These are phyloP conservation scores for Podospora fimiseda DNA, from an alignment of 495 filamentous ascomycete species.

Conservation along the genomic window DNA sequence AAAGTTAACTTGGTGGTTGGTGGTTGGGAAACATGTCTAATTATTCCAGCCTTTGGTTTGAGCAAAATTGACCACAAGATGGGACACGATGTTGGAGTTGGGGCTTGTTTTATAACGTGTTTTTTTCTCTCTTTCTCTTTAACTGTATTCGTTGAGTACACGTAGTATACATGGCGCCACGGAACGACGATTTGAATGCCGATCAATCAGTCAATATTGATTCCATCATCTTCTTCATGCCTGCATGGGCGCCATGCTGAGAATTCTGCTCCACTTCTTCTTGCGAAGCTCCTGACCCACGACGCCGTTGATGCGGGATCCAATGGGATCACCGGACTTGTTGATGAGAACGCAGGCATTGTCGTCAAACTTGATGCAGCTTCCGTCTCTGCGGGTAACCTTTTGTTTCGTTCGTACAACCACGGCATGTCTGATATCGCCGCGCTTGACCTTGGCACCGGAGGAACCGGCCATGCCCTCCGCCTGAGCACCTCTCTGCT, in stretches of 20 bases:
- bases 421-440: constrained; percentile 94
- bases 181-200: not conserved
- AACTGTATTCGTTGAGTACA: constrained; percentile 9
- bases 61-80: too few relatives aligned
- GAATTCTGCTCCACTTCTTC: constrained; percentile 94
- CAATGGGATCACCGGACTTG: constrained; percentile 93
- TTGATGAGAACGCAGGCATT: constrained; percentile 98
- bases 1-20: too few relatives aligned
- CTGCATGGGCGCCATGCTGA: constrained; percentile 91
- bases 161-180: constrained; percentile 17
- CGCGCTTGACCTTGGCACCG: constrained; percentile 86
- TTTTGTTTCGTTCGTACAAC: constrained; percentile 88
- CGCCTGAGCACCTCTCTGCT: constrained; percentile 63
- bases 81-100: too few relatives aligned
- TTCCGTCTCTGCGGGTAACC: constrained; percentile 78
- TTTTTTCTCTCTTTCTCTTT: constrained; percentile 3
- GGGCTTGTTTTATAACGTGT: not conserved
- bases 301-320: constrained; percentile 83
- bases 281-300: constrained; percentile 80
- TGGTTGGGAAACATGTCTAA: too few relatives aligned
- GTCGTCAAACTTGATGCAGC: constrained; percentile 87
- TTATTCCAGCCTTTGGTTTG: too few relatives aligned
- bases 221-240: constrained; percentile 46
- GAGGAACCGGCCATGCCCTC: constrained; percentile 49
- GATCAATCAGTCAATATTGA: too few relatives aligned